These are phyloP conservation scores for Nemophila menziesii DNA, from an alignment of 257 asterid genomes.

Conservation along the genomic window DNA sequence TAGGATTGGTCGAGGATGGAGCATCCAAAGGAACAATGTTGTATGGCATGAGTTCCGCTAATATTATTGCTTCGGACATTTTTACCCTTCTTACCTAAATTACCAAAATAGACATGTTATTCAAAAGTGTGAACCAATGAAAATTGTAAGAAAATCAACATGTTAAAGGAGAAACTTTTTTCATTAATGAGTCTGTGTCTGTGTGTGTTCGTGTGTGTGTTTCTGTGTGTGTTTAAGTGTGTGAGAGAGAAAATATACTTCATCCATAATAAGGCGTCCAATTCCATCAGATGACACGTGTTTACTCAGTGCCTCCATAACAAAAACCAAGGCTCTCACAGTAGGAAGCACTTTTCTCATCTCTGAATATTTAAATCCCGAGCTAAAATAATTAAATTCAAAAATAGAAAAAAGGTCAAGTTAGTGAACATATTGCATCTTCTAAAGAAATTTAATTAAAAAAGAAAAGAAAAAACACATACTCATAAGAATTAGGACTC, in stretches of 20 bases:
- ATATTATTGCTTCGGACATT: constrained; percentile 54
- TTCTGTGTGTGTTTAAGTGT: too few relatives aligned
- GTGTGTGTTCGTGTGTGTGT: too few relatives aligned
- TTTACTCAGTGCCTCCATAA: constrained; percentile 83
- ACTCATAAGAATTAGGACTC: constrained; percentile 66
- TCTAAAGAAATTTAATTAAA: background rate
- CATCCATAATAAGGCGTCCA: constrained; percentile 61
- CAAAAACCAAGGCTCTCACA: constrained; percentile 88
- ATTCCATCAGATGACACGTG: constrained; percentile 58
- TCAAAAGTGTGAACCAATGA: background rate
- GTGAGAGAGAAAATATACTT: constrained; percentile 35
- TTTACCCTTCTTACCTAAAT: constrained; percentile 76
- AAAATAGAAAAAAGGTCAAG: background rate
- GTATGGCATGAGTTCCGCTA: constrained; percentile 62
- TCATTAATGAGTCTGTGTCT: too few relatives aligned
- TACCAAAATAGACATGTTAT: background rate
- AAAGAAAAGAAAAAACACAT: constrained; percentile 16
- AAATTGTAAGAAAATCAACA: background rate
- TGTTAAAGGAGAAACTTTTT: background rate
- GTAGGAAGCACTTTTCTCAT: constrained; percentile 69
- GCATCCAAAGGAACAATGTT: constrained; percentile 91
- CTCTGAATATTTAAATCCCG: constrained; percentile 53
- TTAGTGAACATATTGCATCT: background rate
- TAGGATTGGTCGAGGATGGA: constrained; percentile 64
- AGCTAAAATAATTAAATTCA: constrained; percentile 33